Evolutionary conservation across 2,329 filamentous ascomycete genomes (phyloP), one percentile per base, ranked within the genome.

Genomic region (Aureobasidium sp.): DNA sequence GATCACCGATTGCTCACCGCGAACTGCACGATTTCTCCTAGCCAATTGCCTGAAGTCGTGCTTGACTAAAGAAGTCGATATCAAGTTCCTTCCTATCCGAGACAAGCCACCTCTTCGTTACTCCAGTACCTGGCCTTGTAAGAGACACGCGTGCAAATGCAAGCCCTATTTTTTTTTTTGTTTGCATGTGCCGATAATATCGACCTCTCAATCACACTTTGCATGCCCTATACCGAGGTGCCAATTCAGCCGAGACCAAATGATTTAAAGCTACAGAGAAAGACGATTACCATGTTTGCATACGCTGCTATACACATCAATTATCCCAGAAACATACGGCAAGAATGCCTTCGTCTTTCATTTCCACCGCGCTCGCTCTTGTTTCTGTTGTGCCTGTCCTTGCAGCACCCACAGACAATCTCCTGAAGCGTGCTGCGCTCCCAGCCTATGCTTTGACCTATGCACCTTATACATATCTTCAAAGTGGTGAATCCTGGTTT

Each of bases 401-500:
- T 5, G 51, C 51, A 29, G 51, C 51, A 41, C 51, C 51, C 1
- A 37, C 51, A 1, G 12, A n/a, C 6, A 37, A 26, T 26, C 47
- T 61, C 10, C 5, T 52, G 41, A 56, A 62, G 51, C 52, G 50
- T n/a, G 50, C 50, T 20, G 37, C 60, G 5, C 55, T 62, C 17
- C 52, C 60, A 20, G 27, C 29, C n/a, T 62, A 56, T 29, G 60
- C 60, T 15, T 13, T 62, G 36, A 61, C 58, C 26, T 61, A 61
- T 29, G 58, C 58, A 32, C 58, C 58, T 7, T 44, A 61, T 20
- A 51, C 44, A 8, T 61, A 51, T 17, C 47, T 61, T n/a, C 34
- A 61, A 7, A 61, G 58, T 36, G 47, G 36, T 17, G 58, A 61
- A 61, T 27, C 10, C 44, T 61, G 58, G 58, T 61, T 61, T 13